A percentile compares a stretch with the other conserved stretches of the same genome.
phyloP scores from a whole-genome alignment of 1,139 yeast genomes.

The Yamadazyma dushanensis region DNA sequence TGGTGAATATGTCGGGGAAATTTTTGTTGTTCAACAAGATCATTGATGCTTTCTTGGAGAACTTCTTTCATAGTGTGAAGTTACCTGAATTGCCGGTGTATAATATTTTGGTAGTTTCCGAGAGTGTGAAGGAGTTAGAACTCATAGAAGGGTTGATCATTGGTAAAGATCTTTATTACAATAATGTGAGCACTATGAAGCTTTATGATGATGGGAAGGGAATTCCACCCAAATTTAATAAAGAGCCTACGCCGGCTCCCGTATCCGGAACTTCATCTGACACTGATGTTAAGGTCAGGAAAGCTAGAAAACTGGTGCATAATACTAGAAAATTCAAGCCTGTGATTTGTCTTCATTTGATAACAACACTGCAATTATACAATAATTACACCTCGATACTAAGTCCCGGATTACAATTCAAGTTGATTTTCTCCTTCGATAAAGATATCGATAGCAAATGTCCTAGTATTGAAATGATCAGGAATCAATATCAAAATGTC shows the following conservation, averaged over 20 bases:
- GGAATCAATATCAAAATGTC: constrained; percentile 18
- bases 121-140: constrained; percentile 66
- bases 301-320: constrained; percentile 6
- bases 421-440: constrained; percentile 62
- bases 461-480: constrained; percentile 39
- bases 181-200: constrained; percentile 61
- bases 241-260: background rate
- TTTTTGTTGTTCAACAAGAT: constrained; percentile 54
- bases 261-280: constrained; percentile 8
- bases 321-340: constrained; percentile 11
- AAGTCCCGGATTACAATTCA: constrained; percentile 29
- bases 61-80: constrained; percentile 14
- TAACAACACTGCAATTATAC: constrained; percentile 42
- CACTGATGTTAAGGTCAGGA: constrained; percentile 14
- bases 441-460: constrained; percentile 44
- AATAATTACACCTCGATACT: constrained; percentile 34
- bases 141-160: constrained; percentile 64
- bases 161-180: constrained; percentile 59
- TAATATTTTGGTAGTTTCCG: constrained; percentile 56
- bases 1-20: constrained; percentile 58
- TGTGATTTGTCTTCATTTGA: constrained; percentile 28
- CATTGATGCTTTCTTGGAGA: constrained; percentile 33
- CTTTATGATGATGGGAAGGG: constrained; percentile 44
- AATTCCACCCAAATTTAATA: constrained; percentile 9
- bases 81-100: constrained; percentile 13